A percentile compares a stretch with the other conserved stretches of the same genome.
These are phyloP conservation scores for Zymoseptoria crescenta DNA, from an alignment of 2,329 filamentous ascomycete species.

Conservation along the genomic window DNA sequence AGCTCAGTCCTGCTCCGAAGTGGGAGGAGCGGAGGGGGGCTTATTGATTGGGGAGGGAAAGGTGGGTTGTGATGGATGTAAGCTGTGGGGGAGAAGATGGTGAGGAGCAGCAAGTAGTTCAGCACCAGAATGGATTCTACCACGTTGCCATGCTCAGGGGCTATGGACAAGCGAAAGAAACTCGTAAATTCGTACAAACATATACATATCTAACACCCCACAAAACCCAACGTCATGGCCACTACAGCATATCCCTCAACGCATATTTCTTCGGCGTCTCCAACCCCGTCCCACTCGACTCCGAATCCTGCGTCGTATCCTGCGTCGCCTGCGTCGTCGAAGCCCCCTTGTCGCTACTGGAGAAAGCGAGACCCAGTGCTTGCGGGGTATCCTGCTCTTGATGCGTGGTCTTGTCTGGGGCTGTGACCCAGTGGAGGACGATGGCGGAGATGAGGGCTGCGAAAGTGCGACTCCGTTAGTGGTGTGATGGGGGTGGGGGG, in stretches of 20 bases:
- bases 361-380: constrained; percentile 9
- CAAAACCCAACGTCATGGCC: neutral
- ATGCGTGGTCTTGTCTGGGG: neutral
- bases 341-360: constrained; percentile 7
- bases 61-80: too few relatives aligned
- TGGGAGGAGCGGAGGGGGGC: constrained; percentile 26
- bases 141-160: neutral
- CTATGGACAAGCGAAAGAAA: neutral
- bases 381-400: constrained; percentile 8
- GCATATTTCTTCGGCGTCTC: constrained; percentile 1
- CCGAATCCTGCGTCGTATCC: neutral
- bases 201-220: neutral
- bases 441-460: constrained; percentile 11
- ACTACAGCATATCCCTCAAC: neutral
- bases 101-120: neutral
- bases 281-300: neutral
- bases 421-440: constrained; percentile 14
- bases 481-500: neutral
- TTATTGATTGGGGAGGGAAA: constrained; percentile 17
- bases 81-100: neutral
- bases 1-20: constrained; percentile 23
- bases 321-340: neutral
- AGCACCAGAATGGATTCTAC: neutral
- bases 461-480: neutral
- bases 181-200: neutral